Base-by-base conservation (phyloP, 208 protist species). In the Jaenimonas drosophilae region DNA sequence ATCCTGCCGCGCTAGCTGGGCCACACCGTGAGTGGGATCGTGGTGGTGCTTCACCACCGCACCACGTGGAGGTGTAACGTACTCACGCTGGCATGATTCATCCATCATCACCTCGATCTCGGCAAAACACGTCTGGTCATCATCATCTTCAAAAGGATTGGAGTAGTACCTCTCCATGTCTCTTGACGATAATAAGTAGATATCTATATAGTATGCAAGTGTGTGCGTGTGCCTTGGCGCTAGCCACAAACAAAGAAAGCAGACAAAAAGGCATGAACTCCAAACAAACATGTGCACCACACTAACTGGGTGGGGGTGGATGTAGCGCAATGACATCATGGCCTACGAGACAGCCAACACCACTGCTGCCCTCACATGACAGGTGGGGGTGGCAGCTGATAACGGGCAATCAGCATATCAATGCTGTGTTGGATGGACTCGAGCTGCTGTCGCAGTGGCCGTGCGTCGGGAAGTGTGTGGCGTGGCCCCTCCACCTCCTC, bases 381-480 rank as follows among this genome's bases (percentile, higher is more conserved):
- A 11, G 81, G 81, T 11, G 81, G 76, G 9, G 82, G 82, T 9
- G 82, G 82, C 3, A 91, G 66, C 59, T 91, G 84, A 55, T 91
- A 91, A 0, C 77, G 74, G 1, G 72, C 49, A 60, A 91, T 91
- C 28, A 91, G 65, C 65, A 85, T 82, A 42, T 91, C 82, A 49
- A 91, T 76, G 2, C 75, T 76, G 51, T 75, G 74, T 47, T 88
- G 77, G 49, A 91, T 77, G 58, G 78, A 49, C 31, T 71, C 69
- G n/a, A 91, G 48, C 53, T 91, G 71, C 20, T 74, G 55, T 14
- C 64, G 64, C 46, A 91, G 65, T 17, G 42, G 52, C 11, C 32
- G 17, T 4, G 67, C 41, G 20, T 63, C 62, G n/a, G n/a, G n/a
- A n/a, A n/a, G n/a, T 7, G 26, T 26, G 1, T 55, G 29, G 40